phyloP scores from a whole-genome alignment of 2,329 filamentous ascomycete genomes.

The Fusarium sp. region DNA sequence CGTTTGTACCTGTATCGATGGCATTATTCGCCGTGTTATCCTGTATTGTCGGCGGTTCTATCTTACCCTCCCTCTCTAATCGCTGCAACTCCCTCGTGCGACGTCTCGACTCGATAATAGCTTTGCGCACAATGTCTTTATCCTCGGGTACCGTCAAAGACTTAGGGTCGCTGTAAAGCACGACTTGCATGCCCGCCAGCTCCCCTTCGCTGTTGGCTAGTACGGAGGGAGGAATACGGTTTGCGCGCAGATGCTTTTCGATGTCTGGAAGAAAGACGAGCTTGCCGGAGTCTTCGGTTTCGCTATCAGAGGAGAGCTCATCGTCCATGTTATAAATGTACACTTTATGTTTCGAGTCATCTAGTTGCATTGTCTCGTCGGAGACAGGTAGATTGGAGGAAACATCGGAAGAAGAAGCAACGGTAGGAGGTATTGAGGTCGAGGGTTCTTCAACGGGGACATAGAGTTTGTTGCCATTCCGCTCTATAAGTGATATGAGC shows the following conservation, averaged over 20 bases:
- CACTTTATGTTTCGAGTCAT: conserved; percentile 87
- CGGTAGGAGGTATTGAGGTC: conserved; percentile 41
- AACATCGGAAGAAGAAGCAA: conserved; percentile 35
- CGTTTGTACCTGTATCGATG: conserved; percentile 30
- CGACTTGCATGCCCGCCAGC: conserved; percentile 76
- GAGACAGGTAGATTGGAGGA: conserved; percentile 35
- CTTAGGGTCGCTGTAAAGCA: conserved; percentile 85
- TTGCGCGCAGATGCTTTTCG: conserved; percentile 80
- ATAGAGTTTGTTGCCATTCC: conserved; percentile 74
- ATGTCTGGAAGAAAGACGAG: conserved; percentile 89
- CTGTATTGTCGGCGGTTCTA: conserved; percentile 11
- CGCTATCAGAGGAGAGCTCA: conserved; percentile 74
- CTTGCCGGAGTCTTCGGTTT: conserved; percentile 63
- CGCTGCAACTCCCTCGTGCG: conserved; percentile 73
- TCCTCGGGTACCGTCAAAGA: conserved; percentile 82
- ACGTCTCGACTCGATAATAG: conserved; percentile 83
- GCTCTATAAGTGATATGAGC: conserved; percentile 60
- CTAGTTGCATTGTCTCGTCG: conserved; percentile 82
- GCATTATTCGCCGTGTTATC: conserved; percentile 26
- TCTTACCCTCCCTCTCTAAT: conserved; percentile 53
- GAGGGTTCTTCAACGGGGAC: conserved; percentile 69
- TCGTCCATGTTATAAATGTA: conserved; percentile 93
- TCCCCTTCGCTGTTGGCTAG: conserved; percentile 69
- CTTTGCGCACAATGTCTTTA: conserved; percentile 82
- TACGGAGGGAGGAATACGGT: conserved; percentile 77